A percentile compares a stretch with the other conserved stretches of the same genome.
Conservation (phyloP, 140 eudicot species). For the Anethum foeniculum region DNA sequence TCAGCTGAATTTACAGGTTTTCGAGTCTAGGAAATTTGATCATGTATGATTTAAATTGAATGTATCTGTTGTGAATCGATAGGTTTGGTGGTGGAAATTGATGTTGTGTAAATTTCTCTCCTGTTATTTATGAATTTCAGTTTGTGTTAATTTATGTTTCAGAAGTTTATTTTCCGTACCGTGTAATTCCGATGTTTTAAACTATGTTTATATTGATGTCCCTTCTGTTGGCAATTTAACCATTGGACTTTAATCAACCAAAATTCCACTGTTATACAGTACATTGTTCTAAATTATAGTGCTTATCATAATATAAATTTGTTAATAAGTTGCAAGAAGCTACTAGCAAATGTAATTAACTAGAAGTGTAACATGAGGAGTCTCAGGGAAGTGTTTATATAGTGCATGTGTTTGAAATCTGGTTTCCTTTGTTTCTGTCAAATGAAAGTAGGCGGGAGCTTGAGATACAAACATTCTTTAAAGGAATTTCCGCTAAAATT, state of each 20-base stretch:
- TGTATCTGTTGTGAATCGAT: background rate
- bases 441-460: background rate
- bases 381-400: background rate
- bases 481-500: background rate
- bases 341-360: background rate
- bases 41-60: background rate
- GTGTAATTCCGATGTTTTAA: background rate
- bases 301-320: background rate
- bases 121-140: background rate
- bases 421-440: background rate
- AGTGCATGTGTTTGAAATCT: background rate
- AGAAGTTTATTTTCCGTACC: background rate
- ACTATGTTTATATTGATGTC: background rate
- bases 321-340: background rate
- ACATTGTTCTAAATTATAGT: background rate
- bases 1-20: conserved; percentile 3
- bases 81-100: background rate
- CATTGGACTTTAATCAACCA: background rate
- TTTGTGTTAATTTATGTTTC: background rate
- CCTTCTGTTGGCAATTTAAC: background rate
- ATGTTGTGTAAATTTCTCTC: background rate
- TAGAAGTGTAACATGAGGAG: background rate
- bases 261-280: background rate
- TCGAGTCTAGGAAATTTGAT: background rate
- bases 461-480: background rate